Base-by-base conservation (phyloP, 495 filamentous ascomycete species). In the Baudoinia panamericana region DNA sequence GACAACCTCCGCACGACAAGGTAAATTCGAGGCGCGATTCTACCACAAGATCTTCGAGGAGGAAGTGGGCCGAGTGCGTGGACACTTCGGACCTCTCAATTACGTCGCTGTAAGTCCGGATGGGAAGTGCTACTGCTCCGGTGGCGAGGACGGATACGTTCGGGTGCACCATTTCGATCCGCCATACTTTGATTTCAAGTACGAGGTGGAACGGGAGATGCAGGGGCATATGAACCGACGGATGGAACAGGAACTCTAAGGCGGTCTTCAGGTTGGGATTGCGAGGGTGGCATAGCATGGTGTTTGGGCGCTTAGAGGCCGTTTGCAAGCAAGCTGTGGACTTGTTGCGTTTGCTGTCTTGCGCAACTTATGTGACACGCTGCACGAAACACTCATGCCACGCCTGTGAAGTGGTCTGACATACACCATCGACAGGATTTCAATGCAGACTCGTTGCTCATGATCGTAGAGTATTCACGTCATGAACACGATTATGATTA, bases 11-110 rank as follows among this genome's bases (percentile, higher is more conserved):
- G 76, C 83, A 9, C 73, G 90, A 34, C 90, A 96, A 64, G 90
- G 90, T 62, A 95, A 95, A 64, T 97, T 97, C 70, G 90, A 97
- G 62, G 92, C 90, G 18, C 74, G 90, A 36, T 95, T 97, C 71
- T 97, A 93, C 70, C 90, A 97, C 75, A 93, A 88, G 69, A 76
- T 97, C 54, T 95, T 97, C 61, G 85, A 93, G 64, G 88, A 95
- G 59, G 90, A 97, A 70, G 92, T 95, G 59, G 92, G 90, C 47
- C 75, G 90, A 62, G 90, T 97, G 48, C 71, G 84, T 52, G 90
- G 90, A 32, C 90, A 97, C 63, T 97, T 97, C 65, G 90, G 90
- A 60, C 88, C 87, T 36, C 71, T 95, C 51, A 86, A 87, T 66
- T 78, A 80, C 51, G 71, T 97, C 53, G 85, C 86, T 24, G 83